Evolutionary conservation across 2,329 filamentous ascomycete species (phyloP).

Genomic region (Falciphora oryzae): DNA sequence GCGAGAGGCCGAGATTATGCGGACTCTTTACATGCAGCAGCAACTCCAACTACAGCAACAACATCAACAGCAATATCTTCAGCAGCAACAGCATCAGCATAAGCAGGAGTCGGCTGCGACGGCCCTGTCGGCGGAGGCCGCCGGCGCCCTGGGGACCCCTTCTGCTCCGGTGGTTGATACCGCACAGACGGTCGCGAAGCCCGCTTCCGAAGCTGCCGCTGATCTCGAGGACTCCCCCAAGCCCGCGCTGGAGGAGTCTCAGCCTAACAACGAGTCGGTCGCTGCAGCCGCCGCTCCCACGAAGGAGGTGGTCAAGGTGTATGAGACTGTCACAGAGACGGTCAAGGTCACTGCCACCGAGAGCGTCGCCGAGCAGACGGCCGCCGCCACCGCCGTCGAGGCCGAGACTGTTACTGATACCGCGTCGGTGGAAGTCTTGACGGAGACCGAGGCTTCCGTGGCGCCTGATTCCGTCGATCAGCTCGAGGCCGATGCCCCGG

Average conservation of each 20-base stretch:
- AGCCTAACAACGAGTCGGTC: background rate
- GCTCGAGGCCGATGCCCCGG: background rate
- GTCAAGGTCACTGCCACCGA: slow-evolving; percentile 16
- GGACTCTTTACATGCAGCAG: slow-evolving; percentile 8
- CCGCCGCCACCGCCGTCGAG: slow-evolving; percentile 17
- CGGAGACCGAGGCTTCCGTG: background rate
- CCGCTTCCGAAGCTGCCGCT: background rate
- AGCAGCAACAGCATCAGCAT: slow-evolving; percentile 14
- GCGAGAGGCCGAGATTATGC: slow-evolving; percentile 8
- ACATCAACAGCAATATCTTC: slow-evolving; percentile 13
- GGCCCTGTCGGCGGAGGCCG: background rate
- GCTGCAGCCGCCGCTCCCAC: slow-evolving; percentile 7
- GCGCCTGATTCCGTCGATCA: too few relatives aligned
- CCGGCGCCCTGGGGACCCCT: background rate
- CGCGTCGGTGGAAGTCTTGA: slow-evolving; percentile 14
- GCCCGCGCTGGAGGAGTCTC: background rate
- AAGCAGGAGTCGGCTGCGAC: slow-evolving; percentile 12
- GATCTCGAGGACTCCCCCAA: background rate
- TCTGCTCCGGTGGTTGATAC: slow-evolving; percentile 4
- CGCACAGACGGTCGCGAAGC: background rate
- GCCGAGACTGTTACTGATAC: slow-evolving; percentile 17
- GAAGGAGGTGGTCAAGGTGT: slow-evolving; percentile 19
- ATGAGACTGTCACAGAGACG: slow-evolving; percentile 18
- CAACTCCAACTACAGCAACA: slow-evolving; percentile 14
- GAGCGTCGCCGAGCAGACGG: background rate